These are phyloP conservation scores for Colletotrichum sp. DNA, from an alignment of 2,329 filamentous ascomycete species.

Conservation along the genomic window DNA sequence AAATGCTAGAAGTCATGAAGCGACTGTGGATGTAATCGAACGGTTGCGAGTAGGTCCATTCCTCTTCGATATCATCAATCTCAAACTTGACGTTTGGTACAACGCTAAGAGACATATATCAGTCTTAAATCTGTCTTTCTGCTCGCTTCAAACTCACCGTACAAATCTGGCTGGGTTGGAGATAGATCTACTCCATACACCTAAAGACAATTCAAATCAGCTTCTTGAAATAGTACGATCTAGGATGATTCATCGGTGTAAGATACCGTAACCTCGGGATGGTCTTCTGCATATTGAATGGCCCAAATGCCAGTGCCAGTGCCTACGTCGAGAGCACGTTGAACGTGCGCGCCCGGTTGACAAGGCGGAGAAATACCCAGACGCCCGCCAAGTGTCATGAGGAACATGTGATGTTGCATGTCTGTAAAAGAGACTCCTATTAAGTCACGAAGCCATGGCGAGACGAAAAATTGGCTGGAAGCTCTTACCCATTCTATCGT, in stretches of 20 bases:
- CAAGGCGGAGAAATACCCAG: neutral
- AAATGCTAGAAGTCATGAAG: slow-evolving; percentile 19
- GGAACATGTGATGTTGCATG: neutral
- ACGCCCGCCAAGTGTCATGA: neutral
- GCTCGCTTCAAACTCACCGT: neutral
- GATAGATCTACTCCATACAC: neutral
- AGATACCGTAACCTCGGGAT: neutral
- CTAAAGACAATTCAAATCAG: neutral
- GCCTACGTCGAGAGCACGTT: neutral
- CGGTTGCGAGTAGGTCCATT: slow-evolving; percentile 33
- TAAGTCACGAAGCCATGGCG: neutral
- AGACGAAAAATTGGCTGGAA: neutral
- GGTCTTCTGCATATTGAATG: neutral
- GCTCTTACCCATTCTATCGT: neutral
- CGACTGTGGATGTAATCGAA: slow-evolving; percentile 37
- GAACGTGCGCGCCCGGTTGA: accelerated
- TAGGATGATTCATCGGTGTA: no score
- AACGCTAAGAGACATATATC: slow-evolving; percentile 24
- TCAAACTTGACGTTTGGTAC: slow-evolving; percentile 51
- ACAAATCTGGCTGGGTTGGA: neutral
- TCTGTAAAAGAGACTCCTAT: accelerated
- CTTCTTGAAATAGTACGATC: neutral
- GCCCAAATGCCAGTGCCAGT: neutral
- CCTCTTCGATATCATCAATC: slow-evolving; percentile 38
- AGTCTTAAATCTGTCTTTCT: neutral